Evolutionary conservation across 495 filamentous ascomycete species (phyloP), one percentile per base, ranked within the genome.

Genomic region (Amphirosellinia nigrospora): DNA sequence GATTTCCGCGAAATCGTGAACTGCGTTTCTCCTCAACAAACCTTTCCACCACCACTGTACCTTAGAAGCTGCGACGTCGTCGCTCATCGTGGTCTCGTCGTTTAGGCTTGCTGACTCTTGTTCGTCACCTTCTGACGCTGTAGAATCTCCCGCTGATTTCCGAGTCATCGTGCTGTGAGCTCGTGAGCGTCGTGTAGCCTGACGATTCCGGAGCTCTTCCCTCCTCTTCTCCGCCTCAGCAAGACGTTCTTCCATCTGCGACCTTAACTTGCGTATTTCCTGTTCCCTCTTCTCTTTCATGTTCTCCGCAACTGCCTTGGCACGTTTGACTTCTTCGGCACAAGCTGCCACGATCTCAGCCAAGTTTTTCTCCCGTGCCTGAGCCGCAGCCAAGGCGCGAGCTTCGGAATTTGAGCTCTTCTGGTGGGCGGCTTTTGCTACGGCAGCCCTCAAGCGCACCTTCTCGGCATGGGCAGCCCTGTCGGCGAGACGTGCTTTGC

Each of bases 381-480:
- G 89, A 59, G 96, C 91, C 5, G 96, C 96, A n/a, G 94, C 94
- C 69, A 97, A 76, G 1, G 93, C 94, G 72, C 91, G 82, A 81
- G 96, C 93, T 79, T 98, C 93, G 71, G 89, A 88, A 77, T 90
- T 89, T 50, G 71, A 85, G 45, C 74, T 86, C 64, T 82, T 82
- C 46, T 88, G 86, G 21, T 89, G 89, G 16, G 89, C 88, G 45
- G 92, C 91, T 84, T 94, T 97, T 38, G 91, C 91, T 64, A 93
- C 79, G n/a, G 93, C 93, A 53, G 93, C 96, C 65, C 92, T 91
- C 64, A 96, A 82, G 67, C 96, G 92, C n/a, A 99, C 96, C 82
- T 97, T 94, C 79, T 99, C 96, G 58, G 94, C 96, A 82, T 99
- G 94, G 52, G 93, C 93, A 13, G 95, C 96, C 52, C 95, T 89